These are phyloP conservation scores for Botrytis aclada DNA, from an alignment of 2,329 filamentous ascomycete species.

Conservation along the genomic window DNA sequence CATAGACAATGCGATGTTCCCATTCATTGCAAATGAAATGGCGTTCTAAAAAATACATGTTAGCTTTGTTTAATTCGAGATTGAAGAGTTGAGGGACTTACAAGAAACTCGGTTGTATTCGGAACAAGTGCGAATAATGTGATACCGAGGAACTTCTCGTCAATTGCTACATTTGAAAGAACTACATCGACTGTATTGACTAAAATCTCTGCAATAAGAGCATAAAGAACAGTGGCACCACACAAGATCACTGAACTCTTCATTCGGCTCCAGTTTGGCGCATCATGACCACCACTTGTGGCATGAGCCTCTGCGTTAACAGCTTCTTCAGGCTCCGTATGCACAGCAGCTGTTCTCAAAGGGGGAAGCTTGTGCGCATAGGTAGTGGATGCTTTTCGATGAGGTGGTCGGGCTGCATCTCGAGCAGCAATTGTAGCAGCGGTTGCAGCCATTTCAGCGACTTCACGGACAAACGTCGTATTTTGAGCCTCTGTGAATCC, in stretches of 20 bases:
- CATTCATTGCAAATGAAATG: constrained; percentile 99
- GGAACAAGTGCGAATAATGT: constrained; percentile 95
- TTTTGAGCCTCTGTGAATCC: constrained; percentile 82
- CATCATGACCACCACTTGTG: constrained; percentile 76
- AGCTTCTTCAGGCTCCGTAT: constrained; percentile 32
- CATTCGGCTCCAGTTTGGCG: constrained; percentile 93
- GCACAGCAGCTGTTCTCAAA: constrained; percentile 37
- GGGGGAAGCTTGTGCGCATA: constrained; percentile 34
- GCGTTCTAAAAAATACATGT: constrained; percentile 59
- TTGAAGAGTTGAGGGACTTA: constrained; percentile 46
- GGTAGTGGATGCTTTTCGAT: constrained; percentile 49
- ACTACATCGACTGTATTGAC: constrained; percentile 98
- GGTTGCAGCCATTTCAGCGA: constrained; percentile 90
- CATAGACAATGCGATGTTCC: constrained; percentile 98
- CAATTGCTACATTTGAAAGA: constrained; percentile 81
- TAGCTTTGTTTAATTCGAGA: constrained; percentile 21
- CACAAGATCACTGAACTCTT: constrained; percentile 91
- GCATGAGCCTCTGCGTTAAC: constrained; percentile 41
- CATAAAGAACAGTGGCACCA: constrained; percentile 85
- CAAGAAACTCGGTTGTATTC: constrained; percentile 96
- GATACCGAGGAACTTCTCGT: constrained; percentile 96
- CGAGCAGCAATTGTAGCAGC: constrained; percentile 83
- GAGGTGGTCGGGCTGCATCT: constrained; percentile 59
- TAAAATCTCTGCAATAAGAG: constrained; percentile 94
- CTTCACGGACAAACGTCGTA: constrained; percentile 74